A percentile compares a stretch with the other conserved stretches of the same genome.
phyloP scores from a whole-genome alignment of 2,329 filamentous ascomycete species.

The Alternaria arbusti region DNA sequence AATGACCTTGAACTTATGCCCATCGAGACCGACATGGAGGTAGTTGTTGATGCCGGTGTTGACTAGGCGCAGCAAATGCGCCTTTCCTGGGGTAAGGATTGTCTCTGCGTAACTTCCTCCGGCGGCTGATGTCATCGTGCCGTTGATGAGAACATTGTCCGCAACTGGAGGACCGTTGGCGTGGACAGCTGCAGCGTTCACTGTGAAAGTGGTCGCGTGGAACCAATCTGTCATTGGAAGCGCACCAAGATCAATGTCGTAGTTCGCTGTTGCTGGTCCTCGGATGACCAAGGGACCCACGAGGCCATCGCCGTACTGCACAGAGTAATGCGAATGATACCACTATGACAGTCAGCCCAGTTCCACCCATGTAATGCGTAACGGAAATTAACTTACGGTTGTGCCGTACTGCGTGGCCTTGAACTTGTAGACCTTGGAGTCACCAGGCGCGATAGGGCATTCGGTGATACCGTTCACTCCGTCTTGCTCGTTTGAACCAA shows the following conservation, averaged over 20 bases:
- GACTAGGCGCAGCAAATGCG: constrained; percentile 53
- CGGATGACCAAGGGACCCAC: constrained; percentile 52
- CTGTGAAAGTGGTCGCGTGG: constrained; percentile 37
- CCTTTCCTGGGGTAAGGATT: constrained; percentile 48
- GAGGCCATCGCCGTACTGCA: constrained; percentile 52
- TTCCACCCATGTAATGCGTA: not conserved
- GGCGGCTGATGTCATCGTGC: constrained; percentile 57
- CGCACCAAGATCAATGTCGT: constrained; percentile 53
- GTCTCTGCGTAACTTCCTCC: constrained; percentile 45
- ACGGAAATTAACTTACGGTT: constrained; percentile 25
- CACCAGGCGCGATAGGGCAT: constrained; percentile 70
- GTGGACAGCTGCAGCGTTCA: constrained; percentile 44
- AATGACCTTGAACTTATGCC: constrained; percentile 53
- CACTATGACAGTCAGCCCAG: constrained; percentile 50
- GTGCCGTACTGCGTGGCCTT: constrained; percentile 46
- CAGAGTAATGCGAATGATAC: constrained; percentile 54
- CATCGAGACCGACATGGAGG: constrained; percentile 31
- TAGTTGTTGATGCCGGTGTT: constrained; percentile 45
- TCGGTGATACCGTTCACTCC: constrained; percentile 62
- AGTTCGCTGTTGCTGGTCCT: constrained; percentile 50
- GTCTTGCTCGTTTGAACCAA: constrained; percentile 52
- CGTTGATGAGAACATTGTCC: constrained; percentile 61
- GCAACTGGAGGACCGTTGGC: constrained; percentile 47
- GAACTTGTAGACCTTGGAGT: constrained; percentile 41
- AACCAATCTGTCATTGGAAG: constrained; percentile 50